Conservation (phyloP, 805 yeast genomes). For the Candida endomychidarum region DNA sequence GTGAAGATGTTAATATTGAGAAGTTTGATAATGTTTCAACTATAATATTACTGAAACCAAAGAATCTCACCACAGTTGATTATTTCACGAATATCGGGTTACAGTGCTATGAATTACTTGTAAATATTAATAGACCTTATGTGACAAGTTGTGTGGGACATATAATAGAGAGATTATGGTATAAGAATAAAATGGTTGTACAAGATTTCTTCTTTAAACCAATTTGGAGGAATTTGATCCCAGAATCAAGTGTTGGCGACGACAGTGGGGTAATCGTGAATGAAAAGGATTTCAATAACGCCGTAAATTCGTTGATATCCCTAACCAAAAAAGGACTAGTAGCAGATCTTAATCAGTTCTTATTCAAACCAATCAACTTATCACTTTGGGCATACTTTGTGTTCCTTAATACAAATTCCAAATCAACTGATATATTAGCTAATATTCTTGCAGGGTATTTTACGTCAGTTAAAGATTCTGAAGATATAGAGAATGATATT, state of each 20-base stretch:
- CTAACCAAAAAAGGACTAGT: conserved; percentile 44
- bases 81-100: conserved; percentile 61
- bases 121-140: conserved; percentile 59
- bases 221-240: conserved; percentile 48
- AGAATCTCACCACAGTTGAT: conserved; percentile 37
- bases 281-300: conserved; percentile 57
- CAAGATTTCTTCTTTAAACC: conserved; percentile 57
- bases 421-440: conserved; percentile 34
- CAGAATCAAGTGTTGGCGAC: conserved; percentile 18
- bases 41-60: conserved; percentile 65
- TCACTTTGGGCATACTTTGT: conserved; percentile 47
- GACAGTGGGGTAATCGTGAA: conserved; percentile 31
- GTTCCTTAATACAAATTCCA: conserved; percentile 30
- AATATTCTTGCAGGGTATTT: conserved; percentile 41
- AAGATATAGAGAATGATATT: conserved; percentile 15
- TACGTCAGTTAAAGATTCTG: conserved; percentile 21
- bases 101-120: conserved; percentile 63
- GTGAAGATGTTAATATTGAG: conserved; percentile 64
- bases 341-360: conserved; percentile 22
- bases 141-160: conserved; percentile 57
- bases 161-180: conserved; percentile 52
- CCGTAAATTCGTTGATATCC: conserved; percentile 64
- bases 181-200: conserved; percentile 48
- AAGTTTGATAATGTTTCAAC: conserved; percentile 67
- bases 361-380: conserved; percentile 32